Base-by-base conservation (phyloP, 176 grass and related monocot species). In the Zoysia japonica region DNA sequence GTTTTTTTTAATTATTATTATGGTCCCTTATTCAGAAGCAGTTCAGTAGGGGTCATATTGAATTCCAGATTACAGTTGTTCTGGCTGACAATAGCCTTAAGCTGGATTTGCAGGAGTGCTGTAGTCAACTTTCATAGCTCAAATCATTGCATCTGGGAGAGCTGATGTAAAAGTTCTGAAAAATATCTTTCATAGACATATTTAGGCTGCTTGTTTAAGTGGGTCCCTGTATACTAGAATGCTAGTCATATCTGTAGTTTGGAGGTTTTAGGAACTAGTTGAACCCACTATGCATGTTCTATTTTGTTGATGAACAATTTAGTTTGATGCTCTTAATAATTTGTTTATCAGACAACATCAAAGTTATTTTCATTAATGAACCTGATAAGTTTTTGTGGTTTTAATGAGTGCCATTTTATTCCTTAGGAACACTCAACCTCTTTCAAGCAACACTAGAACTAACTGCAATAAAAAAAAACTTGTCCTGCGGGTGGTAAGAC, bases 21-120 rank as follows among this genome's bases (percentile, higher is more conserved):
- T 81, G 51, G 45, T 68, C 76, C 49, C 50, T 63, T 7, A 36
- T 80, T 81, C 46, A 68, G 54, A 19, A 68, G 54, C 47, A 80
- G n/a, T 75, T 41, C n/a, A 67, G 36, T 57, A 73, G 61, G 11
- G 47, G 45, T 72, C 69, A 37, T 50, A 72, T 61, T 41, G 50
- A 50, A 52, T 75, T 52, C 54, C 39, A 71, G 56, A 65, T 86
- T 81, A 46, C 9, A 47, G 61, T 76, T 64, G 10, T 46, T 70
- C 41, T 5, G 11, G 43, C 7, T 48, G 37, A 54, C 48, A 61
- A 69, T 53, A 47, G 50, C 39, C 69, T 49, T 85, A 50, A 37
- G 42, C 61, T 55, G 50, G 10, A 59, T 79, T 79, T 65, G 53
- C 16, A 42, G 15, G 60, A 85, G 9, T 72, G 65, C 36, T 68